Evolutionary conservation across 1,284 basidiomycete genomes (phyloP).

Genomic region (Moesziomyces sp.): DNA sequence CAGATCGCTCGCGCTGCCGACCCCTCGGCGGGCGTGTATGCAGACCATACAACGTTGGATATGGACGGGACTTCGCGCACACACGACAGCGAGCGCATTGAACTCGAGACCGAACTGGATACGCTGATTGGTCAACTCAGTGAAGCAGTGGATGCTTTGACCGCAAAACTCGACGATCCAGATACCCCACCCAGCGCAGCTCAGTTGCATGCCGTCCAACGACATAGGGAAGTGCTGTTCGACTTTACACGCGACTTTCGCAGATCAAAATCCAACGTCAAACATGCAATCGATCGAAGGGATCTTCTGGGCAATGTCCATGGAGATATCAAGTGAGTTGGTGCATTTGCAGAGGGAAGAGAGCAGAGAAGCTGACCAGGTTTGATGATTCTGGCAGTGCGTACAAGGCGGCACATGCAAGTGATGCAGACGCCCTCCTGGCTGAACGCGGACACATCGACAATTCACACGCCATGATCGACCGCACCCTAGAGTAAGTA

Average conservation of each 20-base stretch:
- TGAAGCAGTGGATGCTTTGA: constrained; percentile 70
- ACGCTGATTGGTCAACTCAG: constrained; percentile 76
- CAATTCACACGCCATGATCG: constrained; percentile 91
- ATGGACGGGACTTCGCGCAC: constrained; percentile 27
- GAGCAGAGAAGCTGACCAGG: not conserved
- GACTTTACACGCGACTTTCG: constrained; percentile 81
- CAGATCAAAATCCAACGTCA: constrained; percentile 69
- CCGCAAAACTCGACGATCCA: constrained; percentile 76
- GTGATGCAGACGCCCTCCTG: constrained; percentile 85
- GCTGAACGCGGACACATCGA: constrained; percentile 89
- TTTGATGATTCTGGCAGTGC: constrained; percentile 63
- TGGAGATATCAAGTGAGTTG: constrained; percentile 88
- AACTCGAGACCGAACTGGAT: constrained; percentile 81
- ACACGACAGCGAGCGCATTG: constrained; percentile 53
- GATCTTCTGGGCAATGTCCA: constrained; percentile 90
- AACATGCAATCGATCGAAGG: constrained; percentile 83
- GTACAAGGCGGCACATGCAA: constrained; percentile 79
- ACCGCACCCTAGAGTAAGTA: constrained; percentile 83
- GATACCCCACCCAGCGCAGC: constrained; percentile 81
- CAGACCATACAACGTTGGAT: constrained; percentile 40
- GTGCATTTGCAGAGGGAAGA: no score
- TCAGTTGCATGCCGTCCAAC: constrained; percentile 86
- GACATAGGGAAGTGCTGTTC: constrained; percentile 87
- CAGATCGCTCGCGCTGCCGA: constrained; percentile 73
- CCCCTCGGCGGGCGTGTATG: constrained; percentile 7